A percentile compares a stretch with the other conserved stretches of the same genome.
These are phyloP conservation scores for Selenicereus undatus DNA, from an alignment of 148 eudicot species.

Conservation along the genomic window DNA sequence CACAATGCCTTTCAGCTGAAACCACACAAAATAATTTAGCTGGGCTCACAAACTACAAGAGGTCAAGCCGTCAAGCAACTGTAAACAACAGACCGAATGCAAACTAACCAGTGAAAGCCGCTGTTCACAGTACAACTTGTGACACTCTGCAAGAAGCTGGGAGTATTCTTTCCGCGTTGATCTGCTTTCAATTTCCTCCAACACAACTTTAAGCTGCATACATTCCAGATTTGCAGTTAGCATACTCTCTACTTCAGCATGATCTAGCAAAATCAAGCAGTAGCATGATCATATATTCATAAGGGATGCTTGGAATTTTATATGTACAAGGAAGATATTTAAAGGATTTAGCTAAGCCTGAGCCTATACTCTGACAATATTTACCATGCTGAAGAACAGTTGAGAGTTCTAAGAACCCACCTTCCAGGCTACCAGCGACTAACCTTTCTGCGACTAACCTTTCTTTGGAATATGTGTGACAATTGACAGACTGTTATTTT, in stretches of 20 bases:
- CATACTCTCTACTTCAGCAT: slow-evolving; percentile 5
- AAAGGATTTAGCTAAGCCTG: neutral
- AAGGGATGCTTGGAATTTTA: neutral
- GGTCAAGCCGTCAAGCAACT: slow-evolving; percentile 4
- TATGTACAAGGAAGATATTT: neutral
- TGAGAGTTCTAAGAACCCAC: neutral
- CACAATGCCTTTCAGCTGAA: slow-evolving; percentile 81
- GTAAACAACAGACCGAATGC: slow-evolving; percentile 10
- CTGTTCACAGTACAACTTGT: slow-evolving; percentile 94
- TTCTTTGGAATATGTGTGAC: neutral
- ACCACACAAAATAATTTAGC: slow-evolving; percentile 10
- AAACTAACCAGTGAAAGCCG: slow-evolving; percentile 82
- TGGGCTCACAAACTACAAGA: neutral
- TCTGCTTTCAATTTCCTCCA: slow-evolving; percentile 96
- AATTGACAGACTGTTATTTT: neutral
- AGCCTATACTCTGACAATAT: neutral
- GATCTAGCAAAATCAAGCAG: slow-evolving; percentile 17
- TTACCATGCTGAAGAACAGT: neutral
- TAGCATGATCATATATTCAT: neutral
- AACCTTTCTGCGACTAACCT: slow-evolving; percentile 4
- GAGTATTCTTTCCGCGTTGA: slow-evolving; percentile 83
- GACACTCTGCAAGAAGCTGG: slow-evolving; percentile 90
- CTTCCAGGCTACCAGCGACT: neutral
- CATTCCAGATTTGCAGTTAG: slow-evolving; percentile 6
- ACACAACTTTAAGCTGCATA: slow-evolving; percentile 84